Base-by-base conservation (phyloP, 192 early-diverging fungal genomes). In the Backusella liffmaniae region DNA sequence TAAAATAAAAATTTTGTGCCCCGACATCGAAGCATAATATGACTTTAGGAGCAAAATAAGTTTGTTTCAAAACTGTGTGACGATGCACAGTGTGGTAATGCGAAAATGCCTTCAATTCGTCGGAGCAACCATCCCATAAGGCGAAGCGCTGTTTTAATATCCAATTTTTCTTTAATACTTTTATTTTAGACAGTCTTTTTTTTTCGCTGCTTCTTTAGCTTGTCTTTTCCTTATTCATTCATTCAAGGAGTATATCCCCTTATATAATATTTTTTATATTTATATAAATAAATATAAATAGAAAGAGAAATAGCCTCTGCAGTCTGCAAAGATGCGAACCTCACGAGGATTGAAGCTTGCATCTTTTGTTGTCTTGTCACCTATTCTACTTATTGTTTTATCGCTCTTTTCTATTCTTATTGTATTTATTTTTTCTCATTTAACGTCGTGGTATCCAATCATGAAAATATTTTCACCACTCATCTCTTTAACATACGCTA, bases 301-400 rank as follows among this genome's bases (percentile, higher is more conserved):
- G 10, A 62, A 62, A 29, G 56, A 62, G 56, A 62, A 62, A 62
- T 23, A 62, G 10, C 9, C 56, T 62, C 56, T 72, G 29, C 46
- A 44, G 12, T 72, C 71, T 34, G 53, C 46, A 35, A 44, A 35
- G 46, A 73, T 73, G 72, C 72, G 53, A 32, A 53, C 72, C 34
- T 59, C 72, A 18, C 72, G 72, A 51, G 72, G 53, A 35, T 36
- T 73, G 23, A 44, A 73, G 49, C 23, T 73, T 36, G 35, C 72
- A 18, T 73, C 72, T 34, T 34, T 73, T 37, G 35, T 73, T 23
- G 72, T 73, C 13, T 36, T 73, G 15, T 36, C 46, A 23, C 72
- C 51, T 59, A 49, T 73, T 53, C 15, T 72, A 30, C 72, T 73
- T 21, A 29, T 73, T 36, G 29, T 73, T 34, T 16, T 73, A 18